Evolutionary conservation across 2,329 filamentous ascomycete species (phyloP), one percentile per base, ranked within the genome.

Genomic region (Aspergillus sp.): DNA sequence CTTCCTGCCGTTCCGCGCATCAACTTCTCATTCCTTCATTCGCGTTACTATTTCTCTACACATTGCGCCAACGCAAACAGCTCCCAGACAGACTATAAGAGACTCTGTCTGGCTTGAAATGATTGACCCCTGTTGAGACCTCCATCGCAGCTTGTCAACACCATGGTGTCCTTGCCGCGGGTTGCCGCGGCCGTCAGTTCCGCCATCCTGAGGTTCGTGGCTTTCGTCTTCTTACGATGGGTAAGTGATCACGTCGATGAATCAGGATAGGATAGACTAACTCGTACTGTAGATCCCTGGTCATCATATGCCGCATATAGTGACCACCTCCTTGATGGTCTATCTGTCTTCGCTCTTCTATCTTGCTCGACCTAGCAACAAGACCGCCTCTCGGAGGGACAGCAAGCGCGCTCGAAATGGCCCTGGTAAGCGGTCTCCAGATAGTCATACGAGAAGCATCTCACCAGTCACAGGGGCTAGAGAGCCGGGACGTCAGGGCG

Each of bases 191-290:
- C 63, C n/a, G 60, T 63, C 25, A 75, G 67, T 61, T 77, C 75
- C 9, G 55, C 64, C 11, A 51, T 68, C 31, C 58, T 74, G 46
- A 66, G 75, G 41, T 36, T 76, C 14, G 54, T 62, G 2, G 60
- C 68, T 46, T 76, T 73, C 55, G 51, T 71, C 31, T 76, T 77
- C 57, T 64, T 78, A 17, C 67, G 75, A 71, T 78, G 75, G 75
- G 75, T 77, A 65, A 31, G 60, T 40, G 13, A 7, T 9, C 14
- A 38, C 34, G 16, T 21, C 23, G 11, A 3, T 44, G 5, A 7
- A 25, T 10, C 21, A n/a, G 25, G n/a, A 13, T 20, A 25, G 10
- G 19, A n/a, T 31, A 49, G 41, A 49, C 31, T 55, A 7, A 58
- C 21, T 20, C n/a, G 34, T 16, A 6, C 17, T 41, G 32, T 47